Percentiles rank a stretch among this genome's conserved stretches.
Evolutionary conservation across 768 basidiomycete genomes (phyloP).

Genomic region (Russula vinacea): DNA sequence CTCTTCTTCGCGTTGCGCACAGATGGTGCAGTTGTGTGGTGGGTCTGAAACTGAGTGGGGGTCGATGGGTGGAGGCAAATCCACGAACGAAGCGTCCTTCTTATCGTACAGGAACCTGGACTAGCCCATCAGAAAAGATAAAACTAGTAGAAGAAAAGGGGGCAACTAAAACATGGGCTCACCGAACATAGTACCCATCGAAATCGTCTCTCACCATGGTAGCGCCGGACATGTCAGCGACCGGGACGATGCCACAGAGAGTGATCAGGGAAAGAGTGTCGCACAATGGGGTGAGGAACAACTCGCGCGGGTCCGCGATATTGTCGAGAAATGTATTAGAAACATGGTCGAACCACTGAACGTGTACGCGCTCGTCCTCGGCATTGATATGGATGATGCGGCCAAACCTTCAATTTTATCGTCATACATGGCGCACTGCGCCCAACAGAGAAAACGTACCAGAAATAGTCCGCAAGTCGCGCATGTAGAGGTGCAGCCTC

Average conservation of each 20-base stretch:
- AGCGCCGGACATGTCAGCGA: conserved; percentile 33
- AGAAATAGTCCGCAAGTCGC: conserved; percentile 58
- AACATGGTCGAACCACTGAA: conserved; percentile 75
- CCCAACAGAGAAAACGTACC: conserved; percentile 40
- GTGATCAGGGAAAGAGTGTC: conserved; percentile 39
- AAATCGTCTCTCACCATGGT: conserved; percentile 7
- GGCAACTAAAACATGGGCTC: background rate
- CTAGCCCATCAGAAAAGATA: background rate
- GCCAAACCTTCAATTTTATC: conserved; percentile 54
- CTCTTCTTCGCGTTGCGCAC: conserved; percentile 39
- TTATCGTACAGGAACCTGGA: conserved; percentile 46
- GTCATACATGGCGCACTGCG: background rate
- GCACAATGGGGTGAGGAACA: conserved; percentile 61
- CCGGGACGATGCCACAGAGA: conserved; percentile 50
- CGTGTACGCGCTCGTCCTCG: conserved; percentile 48
- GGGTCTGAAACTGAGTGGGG: conserved; percentile 35
- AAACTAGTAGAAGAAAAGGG: background rate
- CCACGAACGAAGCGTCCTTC: conserved; percentile 45
- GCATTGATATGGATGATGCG: conserved; percentile 54
- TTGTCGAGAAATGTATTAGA: conserved; percentile 59
- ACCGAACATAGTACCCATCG: conserved; percentile 27
- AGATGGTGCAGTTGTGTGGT: conserved; percentile 55
- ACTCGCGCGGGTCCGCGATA: conserved; percentile 58
- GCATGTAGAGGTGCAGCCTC: conserved; percentile 40
- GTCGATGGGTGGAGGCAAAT: conserved; percentile 37